These are phyloP conservation scores for Piloderma croceum DNA, from an alignment of 768 basidiomycete species.

Conservation along the genomic window DNA sequence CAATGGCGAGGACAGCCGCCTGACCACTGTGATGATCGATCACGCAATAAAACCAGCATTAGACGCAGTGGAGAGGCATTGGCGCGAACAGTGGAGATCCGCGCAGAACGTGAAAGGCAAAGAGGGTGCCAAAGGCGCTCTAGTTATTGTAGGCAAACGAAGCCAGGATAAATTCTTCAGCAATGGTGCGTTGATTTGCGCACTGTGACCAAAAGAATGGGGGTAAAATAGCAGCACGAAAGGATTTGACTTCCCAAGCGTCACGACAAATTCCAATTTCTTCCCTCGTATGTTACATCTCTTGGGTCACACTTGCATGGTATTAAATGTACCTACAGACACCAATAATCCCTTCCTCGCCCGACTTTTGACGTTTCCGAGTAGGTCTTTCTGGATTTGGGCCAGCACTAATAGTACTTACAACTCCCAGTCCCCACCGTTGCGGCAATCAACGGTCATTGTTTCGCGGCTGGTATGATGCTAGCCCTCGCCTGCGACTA, in stretches of 20 bases:
- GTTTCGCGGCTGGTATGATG: constrained; percentile 80
- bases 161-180: constrained; percentile 87
- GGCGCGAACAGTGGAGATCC: constrained; percentile 50
- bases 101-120: constrained; percentile 40
- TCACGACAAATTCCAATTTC: constrained; percentile 51
- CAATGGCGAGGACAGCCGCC: constrained; percentile 68
- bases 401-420: not conserved
- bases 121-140: constrained; percentile 55
- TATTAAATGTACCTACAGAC: constrained; percentile 34
- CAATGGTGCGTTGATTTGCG: constrained; percentile 49
- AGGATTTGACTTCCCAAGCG: constrained; percentile 55
- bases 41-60: constrained; percentile 63
- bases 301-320: not conserved
- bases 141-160: constrained; percentile 71
- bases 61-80: constrained; percentile 66
- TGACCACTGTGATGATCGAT: constrained; percentile 54
- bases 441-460: constrained; percentile 79
- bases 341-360: constrained; percentile 69
- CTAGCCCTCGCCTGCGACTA: constrained; percentile 82
- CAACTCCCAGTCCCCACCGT: constrained; percentile 61
- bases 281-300: constrained; percentile 48
- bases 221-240: no score
- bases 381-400: constrained; percentile 34
- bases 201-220: not conserved
- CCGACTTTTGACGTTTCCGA: constrained; percentile 70